Evolutionary conservation across 1,284 basidiomycete genomes (phyloP), one percentile per base, ranked within the genome.

Genomic region (Clitocybe nebularis): DNA sequence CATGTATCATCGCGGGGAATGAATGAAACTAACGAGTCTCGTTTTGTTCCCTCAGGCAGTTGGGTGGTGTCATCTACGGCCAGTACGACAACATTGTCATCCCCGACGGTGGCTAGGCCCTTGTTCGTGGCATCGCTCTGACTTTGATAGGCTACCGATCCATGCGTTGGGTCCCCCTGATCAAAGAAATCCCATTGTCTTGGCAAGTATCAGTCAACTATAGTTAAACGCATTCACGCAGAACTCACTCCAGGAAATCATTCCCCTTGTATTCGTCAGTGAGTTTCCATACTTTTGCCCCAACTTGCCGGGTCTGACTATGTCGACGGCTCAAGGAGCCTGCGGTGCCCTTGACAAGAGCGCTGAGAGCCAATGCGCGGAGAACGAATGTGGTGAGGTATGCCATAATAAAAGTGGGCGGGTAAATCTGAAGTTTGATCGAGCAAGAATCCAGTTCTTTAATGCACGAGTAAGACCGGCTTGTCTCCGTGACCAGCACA

Each of bases 91-190:
- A 72, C n/a, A n/a, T n/a, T 65, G 37, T 69, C 68, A 22, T 64
- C 58, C 48, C 80, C 65, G 13, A 85, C 74, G 49, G 68, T 77
- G 1, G 81, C 79, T 28, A 89, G 72, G 6, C 71, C 68, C 30
- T 72, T 64, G 4, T 57, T 50, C 43, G 62, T 59, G 1, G 83
- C 83, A 14, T 69, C 61, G 1, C 63, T 57, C 45, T 62, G 56
- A 36, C 56, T 61, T 48, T 75, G 60, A 58, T 78, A 89, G 32
- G 75, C 66, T 13, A 86, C 85, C 24, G 60, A 58, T 23, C 84
- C 86, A 44, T 75, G 60, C 1, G 85, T 89, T 1, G 85, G 86
- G 56, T 89, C 86, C 5, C 57, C n/a, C 3, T 51, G 59, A 10
- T 64, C 66, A 61, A 75, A 84, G 66, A 81, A 86, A 24, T 75